These are phyloP conservation scores for Ailanthus altissimus DNA, from an alignment of 345 rosid species.

Conservation along the genomic window DNA sequence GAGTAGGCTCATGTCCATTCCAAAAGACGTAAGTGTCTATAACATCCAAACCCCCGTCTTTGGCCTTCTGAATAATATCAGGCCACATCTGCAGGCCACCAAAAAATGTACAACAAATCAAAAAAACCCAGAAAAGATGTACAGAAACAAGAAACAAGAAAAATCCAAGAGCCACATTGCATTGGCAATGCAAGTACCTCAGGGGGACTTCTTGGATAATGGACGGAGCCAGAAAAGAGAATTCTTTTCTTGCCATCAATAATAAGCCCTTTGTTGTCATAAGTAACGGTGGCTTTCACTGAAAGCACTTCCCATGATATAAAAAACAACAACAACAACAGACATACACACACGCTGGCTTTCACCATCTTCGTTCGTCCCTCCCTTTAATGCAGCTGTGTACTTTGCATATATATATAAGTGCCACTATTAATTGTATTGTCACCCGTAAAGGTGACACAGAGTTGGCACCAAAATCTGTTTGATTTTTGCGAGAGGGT, in stretches of 20 bases:
- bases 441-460: no score
- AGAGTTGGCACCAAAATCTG: no score
- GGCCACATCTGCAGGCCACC: constrained; percentile 81
- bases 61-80: constrained; percentile 86
- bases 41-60: constrained; percentile 93
- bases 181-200: constrained; percentile 56
- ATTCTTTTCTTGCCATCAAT: constrained; percentile 78
- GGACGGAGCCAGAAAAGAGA: constrained; percentile 92
- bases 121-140: constrained; percentile 15
- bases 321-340: constrained; percentile 26
- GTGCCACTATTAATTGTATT: no score
- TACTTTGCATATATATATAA: no score
- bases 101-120: neutral
- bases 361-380: no score
- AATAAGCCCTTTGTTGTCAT: constrained; percentile 70
- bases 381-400: no score
- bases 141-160: constrained; percentile 5
- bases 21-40: constrained; percentile 92
- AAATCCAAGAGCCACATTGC: constrained; percentile 32
- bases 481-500: no score
- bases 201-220: constrained; percentile 96
- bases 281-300: constrained; percentile 58
- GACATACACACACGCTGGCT: neutral
- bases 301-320: constrained; percentile 38
- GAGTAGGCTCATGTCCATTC: constrained; percentile 97